These are phyloP conservation scores for Umbellularia californica DNA, from an alignment of 164 flowering plant species.

Conservation along the genomic window DNA sequence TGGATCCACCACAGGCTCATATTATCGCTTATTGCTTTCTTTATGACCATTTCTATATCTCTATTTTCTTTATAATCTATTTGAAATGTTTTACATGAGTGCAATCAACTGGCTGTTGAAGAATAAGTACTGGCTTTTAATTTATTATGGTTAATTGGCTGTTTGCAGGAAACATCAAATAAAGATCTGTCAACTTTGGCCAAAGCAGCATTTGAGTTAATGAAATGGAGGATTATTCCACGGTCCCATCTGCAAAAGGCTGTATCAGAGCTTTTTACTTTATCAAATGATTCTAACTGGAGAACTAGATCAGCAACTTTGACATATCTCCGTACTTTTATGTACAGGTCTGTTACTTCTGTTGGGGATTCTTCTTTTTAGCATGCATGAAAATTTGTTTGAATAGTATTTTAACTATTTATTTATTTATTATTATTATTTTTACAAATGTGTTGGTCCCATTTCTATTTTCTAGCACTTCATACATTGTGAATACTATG, in stretches of 20 bases:
- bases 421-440: too few relatives aligned
- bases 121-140: background rate
- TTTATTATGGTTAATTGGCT: background rate
- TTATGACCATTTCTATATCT: too few relatives aligned
- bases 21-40: too few relatives aligned
- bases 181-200: slow-evolving; percentile 91
- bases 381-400: background rate
- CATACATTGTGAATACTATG: background rate
- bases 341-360: slow-evolving; percentile 62
- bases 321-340: slow-evolving; percentile 76
- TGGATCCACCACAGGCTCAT: too few relatives aligned
- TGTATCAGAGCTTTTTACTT: slow-evolving; percentile 63
- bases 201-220: slow-evolving; percentile 88
- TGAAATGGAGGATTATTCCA: slow-evolving; percentile 78
- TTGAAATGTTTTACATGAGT: too few relatives aligned
- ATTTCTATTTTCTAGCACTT: background rate
- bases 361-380: background rate
- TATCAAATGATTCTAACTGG: slow-evolving; percentile 81
- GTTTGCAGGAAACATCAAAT: slow-evolving; percentile 80
- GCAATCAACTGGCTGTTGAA: too few relatives aligned
- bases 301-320: slow-evolving; percentile 89
- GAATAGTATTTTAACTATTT: too few relatives aligned
- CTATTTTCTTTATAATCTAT: too few relatives aligned
- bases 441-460: background rate
- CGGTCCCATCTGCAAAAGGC: slow-evolving; percentile 70